Evolutionary conservation across 2,329 filamentous ascomycete genomes (phyloP).

Genomic region (Pestalotiopsis fici): DNA sequence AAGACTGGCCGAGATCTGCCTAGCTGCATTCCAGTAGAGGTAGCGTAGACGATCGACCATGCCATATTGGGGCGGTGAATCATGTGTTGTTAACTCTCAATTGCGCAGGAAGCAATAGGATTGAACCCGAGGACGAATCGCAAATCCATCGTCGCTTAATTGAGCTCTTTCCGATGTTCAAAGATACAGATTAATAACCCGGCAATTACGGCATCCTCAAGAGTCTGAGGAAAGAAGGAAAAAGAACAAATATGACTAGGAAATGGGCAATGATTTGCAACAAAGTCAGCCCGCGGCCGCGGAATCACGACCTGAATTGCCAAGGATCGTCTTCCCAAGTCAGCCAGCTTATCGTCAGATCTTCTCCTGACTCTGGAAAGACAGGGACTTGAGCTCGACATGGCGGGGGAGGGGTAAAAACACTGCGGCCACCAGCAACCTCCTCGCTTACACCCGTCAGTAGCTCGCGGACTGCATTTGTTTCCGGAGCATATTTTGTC

Average conservation of each 20-base stretch:
- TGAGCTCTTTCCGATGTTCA: neutral
- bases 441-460: neutral
- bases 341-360: neutral
- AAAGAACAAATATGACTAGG: no score
- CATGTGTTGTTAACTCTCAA: neutral
- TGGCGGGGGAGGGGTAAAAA: neutral
- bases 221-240: neutral
- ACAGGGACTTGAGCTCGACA: neutral
- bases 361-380: neutral
- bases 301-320: neutral
- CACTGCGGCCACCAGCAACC: neutral
- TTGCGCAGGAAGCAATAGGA: neutral
- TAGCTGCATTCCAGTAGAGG: neutral
- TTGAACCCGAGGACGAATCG: neutral
- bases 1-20: neutral
- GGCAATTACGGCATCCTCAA: neutral
- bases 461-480: neutral
- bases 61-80: slow-evolving; percentile 8
- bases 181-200: neutral
- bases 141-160: neutral
- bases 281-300: neutral
- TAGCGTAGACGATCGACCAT: neutral
- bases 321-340: neutral
- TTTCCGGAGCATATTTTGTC: neutral
- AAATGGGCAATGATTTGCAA: no score